Evolutionary conservation across 2,329 filamentous ascomycete genomes (phyloP), one percentile per base, ranked within the genome.

Genomic region (Ceratocystis papillata): DNA sequence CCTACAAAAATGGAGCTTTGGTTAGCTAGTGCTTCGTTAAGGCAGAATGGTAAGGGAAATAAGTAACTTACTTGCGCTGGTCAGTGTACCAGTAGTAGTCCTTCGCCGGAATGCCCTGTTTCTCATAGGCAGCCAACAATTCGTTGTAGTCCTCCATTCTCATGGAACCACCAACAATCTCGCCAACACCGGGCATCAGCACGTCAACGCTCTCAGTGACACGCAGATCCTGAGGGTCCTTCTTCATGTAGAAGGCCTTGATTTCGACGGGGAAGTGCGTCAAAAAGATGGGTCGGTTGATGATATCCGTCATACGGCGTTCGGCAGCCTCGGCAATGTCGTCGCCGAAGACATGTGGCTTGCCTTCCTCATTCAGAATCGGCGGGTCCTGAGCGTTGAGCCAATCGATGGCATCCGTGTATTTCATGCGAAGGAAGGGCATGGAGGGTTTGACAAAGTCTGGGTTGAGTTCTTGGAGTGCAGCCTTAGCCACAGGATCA

Each of bases 191-290:
- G 10, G 94, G 94, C 91, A 99, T 83, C 70, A 87, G 75, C 63
- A 81, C 80, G 73, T 99, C 94, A 15, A 97, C 93, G 69, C 86
- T 90, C 81, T 99, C 93, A 0, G 94, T 99, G 33, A 96, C 90
- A 30, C 92, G 84, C 37, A 77, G 79, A 74, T 99, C 94, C 37
- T 82, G 77, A 55, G 81, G 80, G 72, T 93, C 94, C 77, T 88
- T 92, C 78, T 92, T 87, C 94, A 99, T 99, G 83, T 99, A 99
- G 77, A 99, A 99, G 1, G 94, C 89, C 82, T 99, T 99, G 82
- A 99, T 96, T 79, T 93, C 90, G 68, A 87, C 87, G 22, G 94
- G 94, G 84, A 99, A 99, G 78, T 97, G 93, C 1, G 93, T 97
- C 53, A 97, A 82, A 80, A 97, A 90, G 76, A 99, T 96, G 69